Evolutionary conservation across 1,139 yeast genomes (phyloP), one percentile per base, ranked within the genome.

Genomic region (Kodamaea arcana): DNA sequence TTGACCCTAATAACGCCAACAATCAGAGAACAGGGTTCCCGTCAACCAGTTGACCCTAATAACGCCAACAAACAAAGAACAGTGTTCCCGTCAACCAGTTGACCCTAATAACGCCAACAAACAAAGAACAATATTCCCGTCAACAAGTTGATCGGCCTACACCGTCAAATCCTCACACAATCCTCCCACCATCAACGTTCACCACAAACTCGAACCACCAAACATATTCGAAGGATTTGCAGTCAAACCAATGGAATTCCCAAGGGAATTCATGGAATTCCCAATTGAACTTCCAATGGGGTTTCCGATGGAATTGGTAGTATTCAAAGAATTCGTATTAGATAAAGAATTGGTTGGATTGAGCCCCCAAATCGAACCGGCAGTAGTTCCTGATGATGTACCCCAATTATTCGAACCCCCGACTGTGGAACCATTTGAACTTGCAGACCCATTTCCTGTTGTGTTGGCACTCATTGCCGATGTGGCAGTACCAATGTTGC

Each of bases 281-380:
- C 15, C 22, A 11, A 21, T 22, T 20, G 17, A 27, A 6, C 11
- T 14, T 6, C 40, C 41, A 34, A 43, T 39, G n/a, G n/a, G n/a
- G n/a, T n/a, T n/a, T 8, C 36, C 33, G 29, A 32, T 21, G 13
- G 32, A 10, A 27, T 30, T 36, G 27, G 17, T 30, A 5, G 31
- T 20, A 27, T 38, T 27, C 46, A 46, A 38, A 15, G 49, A 32
- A 29, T 32, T 27, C 12, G 37, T 33, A n/a, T 36, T 29, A 18
- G 44, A 38, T 30, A 36, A 31, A 27, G 30, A 31, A 27, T 40
- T 32, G 16, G 40, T 17, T 12, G 32, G 33, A 27, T 33, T 42
- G 6, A 25, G 17, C 8, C 48, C 48, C 51, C 48, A 45, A 37
- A 47, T 45, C 14, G 49, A 45, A 25, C 39, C 33, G 20, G 32